These are phyloP conservation scores for Boletus vinaceobasis DNA, from an alignment of 768 basidiomycete genomes.

Conservation along the genomic window DNA sequence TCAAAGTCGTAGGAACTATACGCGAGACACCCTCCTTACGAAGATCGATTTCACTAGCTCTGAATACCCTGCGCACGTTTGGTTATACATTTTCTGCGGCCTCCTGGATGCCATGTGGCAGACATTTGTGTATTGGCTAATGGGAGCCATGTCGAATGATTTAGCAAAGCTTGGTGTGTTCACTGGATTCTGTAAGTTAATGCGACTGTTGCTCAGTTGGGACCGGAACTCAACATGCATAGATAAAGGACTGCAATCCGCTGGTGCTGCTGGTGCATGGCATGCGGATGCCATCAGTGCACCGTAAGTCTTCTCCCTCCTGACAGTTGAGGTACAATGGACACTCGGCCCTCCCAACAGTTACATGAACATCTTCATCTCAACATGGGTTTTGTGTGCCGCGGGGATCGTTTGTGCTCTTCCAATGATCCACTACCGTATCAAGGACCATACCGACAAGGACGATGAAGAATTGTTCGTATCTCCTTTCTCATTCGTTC, in stretches of 20 bases:
- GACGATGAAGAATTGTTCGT: constrained; percentile 51
- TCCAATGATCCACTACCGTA: constrained; percentile 71
- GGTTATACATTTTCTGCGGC: constrained; percentile 70
- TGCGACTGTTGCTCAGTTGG: background rate
- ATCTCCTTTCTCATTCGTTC: background rate
- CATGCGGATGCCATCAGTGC: constrained; percentile 57
- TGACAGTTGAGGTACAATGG: background rate
- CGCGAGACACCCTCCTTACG: constrained; percentile 45
- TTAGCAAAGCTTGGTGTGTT: constrained; percentile 77
- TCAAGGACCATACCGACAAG: constrained; percentile 55
- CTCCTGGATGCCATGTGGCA: constrained; percentile 85
- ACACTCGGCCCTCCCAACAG: constrained; percentile 17
- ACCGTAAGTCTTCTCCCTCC: constrained; percentile 46
- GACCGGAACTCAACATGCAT: constrained; percentile 1
- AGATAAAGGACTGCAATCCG: constrained; percentile 77
- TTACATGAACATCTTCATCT: constrained; percentile 70
- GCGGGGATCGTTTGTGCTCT: constrained; percentile 63
- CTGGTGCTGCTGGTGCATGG: constrained; percentile 73
- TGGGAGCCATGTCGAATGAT: constrained; percentile 85
- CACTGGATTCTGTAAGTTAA: constrained; percentile 70
- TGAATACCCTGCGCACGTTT: constrained; percentile 51
- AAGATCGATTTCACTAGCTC: constrained; percentile 61
- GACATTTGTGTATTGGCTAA: constrained; percentile 76
- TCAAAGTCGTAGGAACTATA: constrained; percentile 46
- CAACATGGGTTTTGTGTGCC: constrained; percentile 70